phyloP scores from a whole-genome alignment of 768 basidiomycete species.

The Tylopilus sp. region DNA sequence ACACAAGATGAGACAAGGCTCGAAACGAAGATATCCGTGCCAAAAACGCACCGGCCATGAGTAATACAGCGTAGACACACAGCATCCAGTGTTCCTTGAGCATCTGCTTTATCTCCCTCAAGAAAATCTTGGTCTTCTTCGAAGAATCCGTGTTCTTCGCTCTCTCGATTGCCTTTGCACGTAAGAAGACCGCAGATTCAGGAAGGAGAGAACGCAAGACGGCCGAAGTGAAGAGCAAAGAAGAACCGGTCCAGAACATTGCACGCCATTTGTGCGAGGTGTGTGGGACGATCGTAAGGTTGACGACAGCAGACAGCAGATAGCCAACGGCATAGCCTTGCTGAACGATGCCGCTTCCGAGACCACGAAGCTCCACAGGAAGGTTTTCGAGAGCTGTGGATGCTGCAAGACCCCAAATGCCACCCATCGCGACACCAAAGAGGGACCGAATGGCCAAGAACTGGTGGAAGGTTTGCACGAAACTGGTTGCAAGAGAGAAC shows the following conservation, averaged over 20 bases:
- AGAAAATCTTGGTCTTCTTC: constrained; percentile 66
- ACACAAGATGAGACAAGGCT: background rate
- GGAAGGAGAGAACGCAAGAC: constrained; percentile 64
- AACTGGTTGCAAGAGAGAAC: constrained; percentile 79
- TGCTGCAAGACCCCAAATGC: constrained; percentile 83
- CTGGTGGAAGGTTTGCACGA: constrained; percentile 67
- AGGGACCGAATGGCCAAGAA: constrained; percentile 82
- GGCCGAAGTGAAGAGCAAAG: constrained; percentile 69
- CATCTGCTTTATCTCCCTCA: constrained; percentile 72
- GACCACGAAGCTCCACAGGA: constrained; percentile 84
- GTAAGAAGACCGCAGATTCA: constrained; percentile 73
- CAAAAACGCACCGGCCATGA: constrained; percentile 58
- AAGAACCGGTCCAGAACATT: constrained; percentile 79
- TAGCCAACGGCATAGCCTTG: constrained; percentile 92
- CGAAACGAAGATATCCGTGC: background rate
- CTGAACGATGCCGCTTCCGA: constrained; percentile 83
- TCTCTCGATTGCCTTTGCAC: constrained; percentile 53
- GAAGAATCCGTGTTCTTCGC: constrained; percentile 33
- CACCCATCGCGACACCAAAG: constrained; percentile 88
- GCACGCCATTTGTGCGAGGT: constrained; percentile 56
- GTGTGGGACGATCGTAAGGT: constrained; percentile 53
- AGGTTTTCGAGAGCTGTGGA: constrained; percentile 87
- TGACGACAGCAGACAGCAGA: constrained; percentile 80
- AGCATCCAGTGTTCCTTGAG: constrained; percentile 77
- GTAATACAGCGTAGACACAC: constrained; percentile 78